phyloP scores from a whole-genome alignment of 495 filamentous ascomycete genomes.

The Penicillium coprophilum region DNA sequence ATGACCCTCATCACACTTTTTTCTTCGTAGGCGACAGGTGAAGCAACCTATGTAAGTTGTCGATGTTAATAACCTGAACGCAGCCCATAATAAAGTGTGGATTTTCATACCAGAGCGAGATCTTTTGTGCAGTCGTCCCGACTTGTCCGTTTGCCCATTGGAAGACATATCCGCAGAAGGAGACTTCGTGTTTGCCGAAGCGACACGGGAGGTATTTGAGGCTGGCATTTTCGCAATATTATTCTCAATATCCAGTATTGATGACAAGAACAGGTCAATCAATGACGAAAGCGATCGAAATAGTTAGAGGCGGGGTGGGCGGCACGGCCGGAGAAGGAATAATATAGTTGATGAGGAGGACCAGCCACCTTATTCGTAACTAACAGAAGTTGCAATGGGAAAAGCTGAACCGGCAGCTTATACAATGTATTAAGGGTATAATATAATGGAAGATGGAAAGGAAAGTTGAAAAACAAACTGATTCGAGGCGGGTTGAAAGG shows the following conservation, averaged over 20 bases:
- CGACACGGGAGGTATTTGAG: neutral
- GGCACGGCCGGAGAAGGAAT: no score
- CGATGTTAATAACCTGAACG: neutral
- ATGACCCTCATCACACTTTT: conserved; percentile 96
- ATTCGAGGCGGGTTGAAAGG: conserved; percentile 10
- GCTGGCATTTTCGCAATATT: conserved; percentile 12
- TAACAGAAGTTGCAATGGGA: conserved; percentile 27
- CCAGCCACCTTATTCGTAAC: conserved; percentile 17
- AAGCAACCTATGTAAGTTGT: conserved; percentile 73
- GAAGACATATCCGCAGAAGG: neutral
- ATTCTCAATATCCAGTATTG: conserved; percentile 1
- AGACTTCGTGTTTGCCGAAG: neutral
- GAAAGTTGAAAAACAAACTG: conserved; percentile 11
- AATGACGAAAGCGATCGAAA: neutral
- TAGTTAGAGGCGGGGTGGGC: conserved; percentile 1
- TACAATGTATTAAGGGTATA: conserved; percentile 19
- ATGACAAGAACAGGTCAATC: neutral
- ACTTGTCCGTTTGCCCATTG: neutral
- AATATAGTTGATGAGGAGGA: conserved; percentile 17
- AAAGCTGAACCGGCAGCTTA: conserved; percentile 45
- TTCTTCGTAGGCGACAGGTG: conserved; percentile 89
- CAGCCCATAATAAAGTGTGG: neutral
- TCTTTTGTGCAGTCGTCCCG: conserved; percentile 3
- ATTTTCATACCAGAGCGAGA: conserved; percentile 2
- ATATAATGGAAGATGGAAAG: conserved; percentile 13